These are phyloP conservation scores for Xylaria acuta DNA, from an alignment of 495 filamentous ascomycete species.

Conservation along the genomic window DNA sequence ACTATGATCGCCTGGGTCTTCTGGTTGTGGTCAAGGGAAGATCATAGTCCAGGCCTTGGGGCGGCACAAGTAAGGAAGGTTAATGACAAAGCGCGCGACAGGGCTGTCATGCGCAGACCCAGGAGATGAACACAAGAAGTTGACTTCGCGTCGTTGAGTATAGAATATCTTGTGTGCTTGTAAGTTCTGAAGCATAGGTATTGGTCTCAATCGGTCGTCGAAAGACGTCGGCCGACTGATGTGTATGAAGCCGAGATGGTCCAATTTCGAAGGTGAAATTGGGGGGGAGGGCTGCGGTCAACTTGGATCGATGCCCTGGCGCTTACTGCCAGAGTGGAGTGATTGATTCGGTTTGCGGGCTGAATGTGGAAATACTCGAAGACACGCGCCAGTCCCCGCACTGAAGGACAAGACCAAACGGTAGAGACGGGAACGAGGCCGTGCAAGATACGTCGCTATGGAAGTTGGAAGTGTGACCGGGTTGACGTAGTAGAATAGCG, in stretches of 20 bases:
- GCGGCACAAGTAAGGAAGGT: conserved; percentile 12
- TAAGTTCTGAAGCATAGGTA: background rate
- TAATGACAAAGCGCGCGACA: conserved; percentile 2
- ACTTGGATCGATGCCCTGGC: conserved; percentile 23
- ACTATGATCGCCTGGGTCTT: conserved; percentile 31
- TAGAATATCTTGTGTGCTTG: background rate
- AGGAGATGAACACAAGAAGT: background rate
- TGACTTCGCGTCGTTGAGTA: background rate
- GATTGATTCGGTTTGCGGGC: conserved; percentile 20
- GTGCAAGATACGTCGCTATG: conserved; percentile 30
- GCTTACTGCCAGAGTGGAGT: conserved; percentile 24
- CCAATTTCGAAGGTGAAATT: conserved; percentile 16
- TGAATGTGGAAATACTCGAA: conserved; percentile 28
- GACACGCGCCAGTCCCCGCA: conserved; percentile 2
- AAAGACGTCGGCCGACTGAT: conserved; percentile 13
- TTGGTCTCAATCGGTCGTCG: conserved; percentile 15
- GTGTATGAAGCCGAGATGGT: conserved; percentile 24
- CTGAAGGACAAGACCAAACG: background rate
- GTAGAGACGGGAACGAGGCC: conserved; percentile 28
- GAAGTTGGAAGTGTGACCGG: conserved; percentile 9
- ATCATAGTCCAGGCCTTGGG: conserved; percentile 34
- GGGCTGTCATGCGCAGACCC: background rate
- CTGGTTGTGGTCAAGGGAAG: conserved; percentile 26
- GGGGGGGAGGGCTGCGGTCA: conserved; percentile 24
- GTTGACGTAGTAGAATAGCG: conserved; percentile 7